Evolutionary conservation across 495 filamentous ascomycete species (phyloP).

Genomic region (Hypoxylon crocopeplum): DNA sequence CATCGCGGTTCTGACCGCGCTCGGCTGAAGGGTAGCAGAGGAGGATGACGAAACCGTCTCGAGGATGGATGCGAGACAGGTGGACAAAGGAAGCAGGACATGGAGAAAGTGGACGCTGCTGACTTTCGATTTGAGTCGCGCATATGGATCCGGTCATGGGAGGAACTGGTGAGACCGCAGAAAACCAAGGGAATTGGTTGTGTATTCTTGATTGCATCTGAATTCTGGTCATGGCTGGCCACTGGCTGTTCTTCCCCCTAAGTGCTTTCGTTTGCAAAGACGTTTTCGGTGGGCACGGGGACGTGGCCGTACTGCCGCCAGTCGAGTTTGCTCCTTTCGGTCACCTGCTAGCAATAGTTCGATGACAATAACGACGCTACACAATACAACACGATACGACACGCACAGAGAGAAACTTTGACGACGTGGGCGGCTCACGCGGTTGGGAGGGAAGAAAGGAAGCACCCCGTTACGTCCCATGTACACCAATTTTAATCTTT

Average conservation of each 20-base stretch:
- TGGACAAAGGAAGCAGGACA: background rate
- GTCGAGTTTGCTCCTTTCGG: no score
- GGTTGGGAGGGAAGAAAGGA: background rate
- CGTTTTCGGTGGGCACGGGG: no score
- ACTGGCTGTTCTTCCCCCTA: conserved; percentile 20
- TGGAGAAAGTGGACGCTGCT: conserved; percentile 2
- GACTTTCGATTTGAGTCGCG: conserved; percentile 3
- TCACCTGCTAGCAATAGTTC: background rate
- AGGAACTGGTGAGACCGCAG: conserved; percentile 10
- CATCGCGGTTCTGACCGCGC: conserved; percentile 7
- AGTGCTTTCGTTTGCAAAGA: conserved; percentile 3
- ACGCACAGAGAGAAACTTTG: no score
- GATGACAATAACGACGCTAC: background rate
- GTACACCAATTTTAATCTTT: conserved; percentile 12
- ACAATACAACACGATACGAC: background rate
- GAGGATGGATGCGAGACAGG: no score
- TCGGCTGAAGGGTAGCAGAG: conserved; percentile 1
- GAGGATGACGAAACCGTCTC: background rate
- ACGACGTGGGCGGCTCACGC: background rate
- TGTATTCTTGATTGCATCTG: conserved; percentile 37
- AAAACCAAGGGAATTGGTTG: conserved; percentile 28
- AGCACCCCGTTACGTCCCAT: conserved; percentile 1
- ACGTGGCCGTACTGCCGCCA: no score
- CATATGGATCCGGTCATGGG: conserved; percentile 10
- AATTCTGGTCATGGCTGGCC: conserved; percentile 26